A percentile compares a stretch with the other conserved stretches of the same genome.
These are phyloP conservation scores for Xylaria sp. DNA, from an alignment of 2,329 filamentous ascomycete species.

Conservation along the genomic window DNA sequence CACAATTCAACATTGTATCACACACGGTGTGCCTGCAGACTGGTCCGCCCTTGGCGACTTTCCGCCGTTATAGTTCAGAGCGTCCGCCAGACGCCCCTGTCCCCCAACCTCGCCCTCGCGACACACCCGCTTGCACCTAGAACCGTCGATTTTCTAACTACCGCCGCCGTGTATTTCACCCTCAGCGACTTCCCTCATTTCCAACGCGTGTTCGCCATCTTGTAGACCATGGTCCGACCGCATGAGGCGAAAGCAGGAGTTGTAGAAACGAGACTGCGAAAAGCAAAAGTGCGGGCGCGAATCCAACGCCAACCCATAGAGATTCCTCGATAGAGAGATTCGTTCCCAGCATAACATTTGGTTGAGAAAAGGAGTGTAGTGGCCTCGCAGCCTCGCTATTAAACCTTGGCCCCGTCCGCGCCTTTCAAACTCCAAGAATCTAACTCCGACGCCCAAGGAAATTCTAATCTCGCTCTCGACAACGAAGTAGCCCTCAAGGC, in stretches of 20 bases:
- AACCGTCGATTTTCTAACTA: conserved; percentile 20
- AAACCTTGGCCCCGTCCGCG: conserved; percentile 36
- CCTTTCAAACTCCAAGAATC: conserved; percentile 32
- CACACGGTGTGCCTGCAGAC: conserved; percentile 4
- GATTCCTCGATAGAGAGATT: conserved; percentile 30
- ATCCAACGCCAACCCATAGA: conserved; percentile 40
- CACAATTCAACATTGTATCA: conserved; percentile 29
- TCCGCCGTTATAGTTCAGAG: not conserved
- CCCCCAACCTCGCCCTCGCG: conserved; percentile 28
- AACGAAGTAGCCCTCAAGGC: conserved; percentile 20
- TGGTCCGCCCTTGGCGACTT: not conserved
- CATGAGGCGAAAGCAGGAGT: conserved; percentile 27
- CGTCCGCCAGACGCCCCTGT: not conserved
- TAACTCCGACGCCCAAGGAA: conserved; percentile 31
- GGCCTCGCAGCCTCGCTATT: conserved; percentile 36
- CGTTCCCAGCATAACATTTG: conserved; percentile 31
- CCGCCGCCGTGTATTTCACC: conserved; percentile 1
- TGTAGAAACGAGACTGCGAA: conserved; percentile 28
- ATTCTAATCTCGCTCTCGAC: conserved; percentile 26
- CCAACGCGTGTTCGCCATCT: conserved; percentile 28
- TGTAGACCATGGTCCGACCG: conserved; percentile 23
- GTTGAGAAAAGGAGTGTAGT: conserved; percentile 39
- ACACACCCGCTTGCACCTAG: conserved; percentile 25
- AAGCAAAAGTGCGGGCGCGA: conserved; percentile 34
- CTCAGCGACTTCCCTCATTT: conserved; percentile 20